Evolutionary conservation across 1,284 basidiomycete genomes (phyloP).

Genomic region (Ganoderma meredithae): DNA sequence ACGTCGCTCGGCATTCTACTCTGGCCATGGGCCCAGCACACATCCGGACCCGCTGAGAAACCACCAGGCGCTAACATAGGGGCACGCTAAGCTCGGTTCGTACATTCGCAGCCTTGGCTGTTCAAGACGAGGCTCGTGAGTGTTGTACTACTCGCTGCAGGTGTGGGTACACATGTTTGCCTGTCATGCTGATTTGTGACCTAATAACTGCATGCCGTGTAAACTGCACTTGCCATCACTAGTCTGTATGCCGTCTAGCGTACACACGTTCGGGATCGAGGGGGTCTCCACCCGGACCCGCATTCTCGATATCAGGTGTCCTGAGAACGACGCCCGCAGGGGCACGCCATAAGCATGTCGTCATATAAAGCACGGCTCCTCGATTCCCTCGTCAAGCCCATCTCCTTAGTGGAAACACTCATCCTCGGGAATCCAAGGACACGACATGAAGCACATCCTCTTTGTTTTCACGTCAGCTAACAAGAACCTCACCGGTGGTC

Average conservation of each 20-base stretch:
- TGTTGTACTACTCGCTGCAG: not conserved
- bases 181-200: too few relatives aligned
- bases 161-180: not conserved
- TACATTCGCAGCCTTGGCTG: not conserved
- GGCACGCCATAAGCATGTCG: not conserved
- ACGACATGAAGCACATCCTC: conserved; percentile 57
- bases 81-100: not conserved
- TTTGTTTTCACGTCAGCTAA: conserved; percentile 79
- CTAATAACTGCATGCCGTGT: too few relatives aligned
- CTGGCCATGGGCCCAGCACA: not conserved
- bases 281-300: not conserved
- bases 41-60: not conserved
- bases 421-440: not conserved
- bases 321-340: not conserved
- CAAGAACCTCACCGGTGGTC: conserved; percentile 63
- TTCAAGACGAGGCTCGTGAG: not conserved
- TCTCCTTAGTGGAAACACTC: not conserved
- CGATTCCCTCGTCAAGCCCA: not conserved
- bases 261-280: not conserved
- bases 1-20: not conserved
- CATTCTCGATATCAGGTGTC: not conserved
- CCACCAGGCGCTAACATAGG: conserved; percentile 1
- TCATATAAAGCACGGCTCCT: conserved; percentile 2
- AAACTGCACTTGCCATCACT: too few relatives aligned
- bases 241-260: not conserved